Base-by-base conservation (phyloP, 148 eudicot species). In the Euryodendron excelsum region DNA sequence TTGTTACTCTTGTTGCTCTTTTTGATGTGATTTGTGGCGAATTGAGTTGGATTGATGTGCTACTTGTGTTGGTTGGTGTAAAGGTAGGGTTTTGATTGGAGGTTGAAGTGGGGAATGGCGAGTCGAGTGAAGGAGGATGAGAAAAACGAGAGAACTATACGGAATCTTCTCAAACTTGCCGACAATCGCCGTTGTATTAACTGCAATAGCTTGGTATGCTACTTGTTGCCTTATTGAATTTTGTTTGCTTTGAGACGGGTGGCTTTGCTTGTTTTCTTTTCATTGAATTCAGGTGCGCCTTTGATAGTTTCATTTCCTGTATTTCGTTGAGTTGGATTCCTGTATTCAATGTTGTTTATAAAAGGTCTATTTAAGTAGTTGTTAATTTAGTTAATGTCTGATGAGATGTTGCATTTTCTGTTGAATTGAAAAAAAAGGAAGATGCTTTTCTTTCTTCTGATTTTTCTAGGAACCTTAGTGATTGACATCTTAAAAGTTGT, bases 141-240 rank as follows among this genome's bases (percentile, higher is more conserved):
- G 85, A 90, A 80, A 78, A 87, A 90, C 78, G 97, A 93, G 90
- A 86, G 83, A 63, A 84, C 82, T 69, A 93, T 93, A 65, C 81
- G 97, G 63, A 86, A 86, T 85, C 91, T 93, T 80, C 91, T 89
- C 63, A 91, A 91, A 75, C 90, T 80, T 23, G 89, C 97, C 7
- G 91, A 88, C 1, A 93, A 93, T 71, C 88, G 92, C 20, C 85
- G 87, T 80, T 93, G 97, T 85, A 88, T 93, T 69, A 91, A 93
- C 80, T 93, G 97, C 78, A 90, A 87, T 82, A 85, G 79, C 69
- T 64, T 88, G 91, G 93, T 89, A 89, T 73, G 83, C 56, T 47
- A 27, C 28, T 61, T 79, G 3, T 50, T 55, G 55, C 34, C 74
- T 55, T 68, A 9, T 31, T 55, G 7, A 52, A 37, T 39, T 74